Evolutionary conservation across 805 yeast genomes (phyloP).

Genomic region (Jamesozyma hellenica): DNA sequence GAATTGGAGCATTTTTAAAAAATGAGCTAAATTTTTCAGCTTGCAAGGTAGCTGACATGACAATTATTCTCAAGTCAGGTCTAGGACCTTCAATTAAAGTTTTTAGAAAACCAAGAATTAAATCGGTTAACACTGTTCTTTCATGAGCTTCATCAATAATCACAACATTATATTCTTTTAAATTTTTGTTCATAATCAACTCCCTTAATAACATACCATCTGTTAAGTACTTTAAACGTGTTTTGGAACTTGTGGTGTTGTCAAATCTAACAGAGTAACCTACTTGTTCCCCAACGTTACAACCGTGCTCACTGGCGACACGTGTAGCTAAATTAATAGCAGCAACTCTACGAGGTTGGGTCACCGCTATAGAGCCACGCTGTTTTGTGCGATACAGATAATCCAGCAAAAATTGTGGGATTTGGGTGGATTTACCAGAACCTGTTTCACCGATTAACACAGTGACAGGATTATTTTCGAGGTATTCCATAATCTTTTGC

Average conservation of each 20-base stretch:
- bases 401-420: conserved; percentile 80
- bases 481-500: conserved; percentile 47
- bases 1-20: conserved; percentile 69
- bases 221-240: conserved; percentile 76
- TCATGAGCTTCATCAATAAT: conserved; percentile 97
- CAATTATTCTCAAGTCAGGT: conserved; percentile 54
- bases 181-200: conserved; percentile 59
- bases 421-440: conserved; percentile 94
- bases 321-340: conserved; percentile 89
- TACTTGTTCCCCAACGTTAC: conserved; percentile 65
- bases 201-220: conserved; percentile 97
- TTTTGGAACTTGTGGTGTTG: conserved; percentile 47
- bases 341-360: conserved; percentile 97
- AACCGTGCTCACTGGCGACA: conserved; percentile 82
- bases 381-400: conserved; percentile 18
- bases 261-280: conserved; percentile 93
- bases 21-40: conserved; percentile 72
- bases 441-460: conserved; percentile 94
- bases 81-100: conserved; percentile 42
- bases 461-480: conserved; percentile 53
- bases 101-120: conserved; percentile 81
- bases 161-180: conserved; percentile 61
- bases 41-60: conserved; percentile 96
- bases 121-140: conserved; percentile 83
- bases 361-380: conserved; percentile 64